Evolutionary conservation across 2,329 filamentous ascomycete genomes (phyloP), one percentile per base, ranked within the genome.

Genomic region (Talaromyces sp.): DNA sequence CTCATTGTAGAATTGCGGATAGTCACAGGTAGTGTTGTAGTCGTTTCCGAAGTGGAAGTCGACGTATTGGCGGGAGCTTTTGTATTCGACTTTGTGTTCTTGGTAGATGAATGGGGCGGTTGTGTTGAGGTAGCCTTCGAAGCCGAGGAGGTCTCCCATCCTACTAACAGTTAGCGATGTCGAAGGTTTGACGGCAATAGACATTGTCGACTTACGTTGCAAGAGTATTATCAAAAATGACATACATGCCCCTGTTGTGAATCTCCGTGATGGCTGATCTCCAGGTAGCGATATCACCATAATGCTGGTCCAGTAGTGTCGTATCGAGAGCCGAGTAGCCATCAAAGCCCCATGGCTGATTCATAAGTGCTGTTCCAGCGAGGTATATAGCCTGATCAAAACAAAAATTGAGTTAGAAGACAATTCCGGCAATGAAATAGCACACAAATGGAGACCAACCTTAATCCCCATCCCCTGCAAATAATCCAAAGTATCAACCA

Each of bases 201-300:
- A 49, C 22, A 3, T 47, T 38, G 36, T 60, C 43, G 34, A 76
- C 81, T 79, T 75, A 83, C 79, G 87, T 90, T 54, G 85, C 83
- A 72, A 89, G 82, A 1, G 88, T 89, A 71, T 89, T 89, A 72
- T 89, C 88, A 66, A 89, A 75, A 36, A 90, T 77, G 47, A 89
- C 85, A 76, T 88, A 89, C 86, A 90, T 89, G 62, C 81, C 84
- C 34, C 85, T 80, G 2, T 75, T 74, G 70, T 90, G 88, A n/a
- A 89, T 86, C 58, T 86, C 86, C 8, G 82, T 77, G 61, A 89
- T 84, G 1, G 83, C 82, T 54, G 78, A 74, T 70, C 86, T 83
- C 86, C 86, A 89, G 63, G 81, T 77, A 19, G 83, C 74, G 63
- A 90, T 84, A 59, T 81, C 83, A 19, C 87, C 88, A 68, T 85